These are phyloP conservation scores for Croton setiger DNA, from an alignment of 441 rosid genomes.

Conservation along the genomic window DNA sequence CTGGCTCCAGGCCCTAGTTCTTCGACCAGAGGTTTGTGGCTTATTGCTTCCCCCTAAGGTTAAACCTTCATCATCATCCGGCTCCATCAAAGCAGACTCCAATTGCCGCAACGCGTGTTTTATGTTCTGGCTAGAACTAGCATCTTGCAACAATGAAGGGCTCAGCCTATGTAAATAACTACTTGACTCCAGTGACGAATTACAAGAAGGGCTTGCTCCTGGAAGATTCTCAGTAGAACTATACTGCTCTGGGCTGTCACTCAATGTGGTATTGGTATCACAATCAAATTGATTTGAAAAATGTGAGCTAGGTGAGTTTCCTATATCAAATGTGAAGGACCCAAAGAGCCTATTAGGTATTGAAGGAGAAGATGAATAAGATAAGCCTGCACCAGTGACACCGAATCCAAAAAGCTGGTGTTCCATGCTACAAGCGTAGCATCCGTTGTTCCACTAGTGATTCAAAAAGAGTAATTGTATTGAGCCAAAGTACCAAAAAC, in stretches of 20 bases:
- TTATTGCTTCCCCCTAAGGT: slow-evolving; percentile 22
- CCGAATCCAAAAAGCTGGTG: slow-evolving; percentile 31
- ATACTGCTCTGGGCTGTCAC: slow-evolving; percentile 50
- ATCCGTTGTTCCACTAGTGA: slow-evolving; percentile 26
- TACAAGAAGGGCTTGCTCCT: slow-evolving; percentile 41
- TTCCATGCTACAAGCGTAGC: slow-evolving; percentile 40
- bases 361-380: slow-evolving; percentile 44
- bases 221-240: slow-evolving; percentile 45
- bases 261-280: slow-evolving; percentile 33
- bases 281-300: slow-evolving; percentile 36
- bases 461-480: slow-evolving; percentile 3
- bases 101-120: slow-evolving; percentile 41
- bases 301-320: slow-evolving; percentile 48
- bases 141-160: slow-evolving; percentile 35
- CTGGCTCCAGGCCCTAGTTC: slow-evolving; percentile 30
- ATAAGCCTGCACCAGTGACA: slow-evolving; percentile 37
- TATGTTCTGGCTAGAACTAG: slow-evolving; percentile 31
- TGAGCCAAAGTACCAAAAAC: slow-evolving; percentile 2
- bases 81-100: slow-evolving; percentile 52
- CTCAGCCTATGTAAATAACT: slow-evolving; percentile 29
- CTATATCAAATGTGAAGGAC: slow-evolving; percentile 30
- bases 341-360: slow-evolving; percentile 38
- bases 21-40: slow-evolving; percentile 30
- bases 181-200: slow-evolving; percentile 42
- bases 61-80: slow-evolving; percentile 36